A percentile compares a stretch with the other conserved stretches of the same genome.
Evolutionary conservation across 1,139 yeast genomes (phyloP).

Genomic region (Lodderomyces metapsilosis): DNA sequence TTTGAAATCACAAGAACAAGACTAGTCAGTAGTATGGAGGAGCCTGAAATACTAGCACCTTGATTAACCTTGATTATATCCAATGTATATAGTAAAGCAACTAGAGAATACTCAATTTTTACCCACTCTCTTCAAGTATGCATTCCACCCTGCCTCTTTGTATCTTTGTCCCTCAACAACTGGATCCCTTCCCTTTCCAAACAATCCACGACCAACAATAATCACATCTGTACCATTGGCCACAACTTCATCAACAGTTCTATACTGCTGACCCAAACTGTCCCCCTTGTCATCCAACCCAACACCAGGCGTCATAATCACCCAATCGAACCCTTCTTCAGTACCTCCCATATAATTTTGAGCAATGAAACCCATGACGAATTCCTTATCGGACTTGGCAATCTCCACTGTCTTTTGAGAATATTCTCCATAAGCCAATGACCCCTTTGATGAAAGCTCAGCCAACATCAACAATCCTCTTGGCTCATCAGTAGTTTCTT

Average conservation of each 20-base stretch:
- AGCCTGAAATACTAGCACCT: constrained; percentile 17
- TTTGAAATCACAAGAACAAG: constrained; percentile 76
- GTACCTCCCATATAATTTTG: constrained; percentile 83
- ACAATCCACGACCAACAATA: constrained; percentile 95
- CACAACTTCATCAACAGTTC: constrained; percentile 85
- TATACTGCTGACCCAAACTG: constrained; percentile 91
- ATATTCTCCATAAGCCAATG: constrained; percentile 90
- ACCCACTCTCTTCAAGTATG: constrained; percentile 53
- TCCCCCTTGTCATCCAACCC: constrained; percentile 98
- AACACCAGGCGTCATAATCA: constrained; percentile 97
- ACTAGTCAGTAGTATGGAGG: constrained; percentile 32
- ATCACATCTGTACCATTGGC: constrained; percentile 86
- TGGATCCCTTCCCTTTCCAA: constrained; percentile 95
- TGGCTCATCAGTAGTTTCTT: constrained; percentile 67
- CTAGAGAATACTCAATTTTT: neutral
- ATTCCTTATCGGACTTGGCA: constrained; percentile 82
- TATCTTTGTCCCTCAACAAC: constrained; percentile 83
- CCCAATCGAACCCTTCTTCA: constrained; percentile 88
- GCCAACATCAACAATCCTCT: constrained; percentile 95
- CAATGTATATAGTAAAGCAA: neutral
- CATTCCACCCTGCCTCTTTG: constrained; percentile 91
- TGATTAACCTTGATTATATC: constrained; percentile 3
- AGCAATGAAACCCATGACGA: constrained; percentile 96
- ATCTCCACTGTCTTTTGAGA: constrained; percentile 84
- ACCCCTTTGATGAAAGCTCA: constrained; percentile 90